Evolutionary conservation across 2,329 filamentous ascomycete species (phyloP).

Genomic region (Fusarium sp.): DNA sequence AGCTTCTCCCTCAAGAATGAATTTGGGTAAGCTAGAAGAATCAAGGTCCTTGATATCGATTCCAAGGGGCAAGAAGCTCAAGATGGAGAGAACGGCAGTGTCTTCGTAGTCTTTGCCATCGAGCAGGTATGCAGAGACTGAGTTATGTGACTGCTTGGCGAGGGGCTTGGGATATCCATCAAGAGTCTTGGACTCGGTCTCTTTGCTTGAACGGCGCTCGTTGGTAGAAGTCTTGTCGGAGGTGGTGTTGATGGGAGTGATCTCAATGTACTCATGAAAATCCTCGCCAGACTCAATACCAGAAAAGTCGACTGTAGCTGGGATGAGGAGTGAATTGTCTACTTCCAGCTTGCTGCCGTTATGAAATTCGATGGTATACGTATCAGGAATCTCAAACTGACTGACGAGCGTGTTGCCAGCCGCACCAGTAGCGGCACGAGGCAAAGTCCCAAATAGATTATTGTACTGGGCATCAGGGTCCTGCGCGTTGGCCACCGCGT

Average conservation of each 20-base stretch:
- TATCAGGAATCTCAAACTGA: constrained; percentile 41
- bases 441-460: constrained; percentile 27
- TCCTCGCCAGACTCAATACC: constrained; percentile 37
- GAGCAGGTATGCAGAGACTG: constrained; percentile 37
- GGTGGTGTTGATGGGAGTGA: constrained; percentile 18
- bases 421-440: constrained; percentile 19
- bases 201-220: constrained; percentile 5
- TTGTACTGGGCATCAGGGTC: constrained; percentile 44
- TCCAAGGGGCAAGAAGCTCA: constrained; percentile 40
- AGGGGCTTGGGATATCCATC: constrained; percentile 33
- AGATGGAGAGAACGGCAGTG: constrained; percentile 38
- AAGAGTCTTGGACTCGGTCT: not conserved
- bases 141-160: constrained; percentile 22
- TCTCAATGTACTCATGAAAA: constrained; percentile 35
- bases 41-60: not conserved
- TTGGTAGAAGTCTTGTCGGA: constrained; percentile 5
- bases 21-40: constrained; percentile 15
- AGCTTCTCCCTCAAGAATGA: constrained; percentile 31
- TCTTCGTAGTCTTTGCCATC: constrained; percentile 30
- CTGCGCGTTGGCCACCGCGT: constrained; percentile 22
- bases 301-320: constrained; percentile 26
- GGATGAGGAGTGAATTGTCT: constrained; percentile 26
- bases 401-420: constrained; percentile 11
- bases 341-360: constrained; percentile 32
- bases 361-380: constrained; percentile 36